These are phyloP conservation scores for Urostyla sp. DNA, from an alignment of 73 alveolate genomes.

Conservation along the genomic window DNA sequence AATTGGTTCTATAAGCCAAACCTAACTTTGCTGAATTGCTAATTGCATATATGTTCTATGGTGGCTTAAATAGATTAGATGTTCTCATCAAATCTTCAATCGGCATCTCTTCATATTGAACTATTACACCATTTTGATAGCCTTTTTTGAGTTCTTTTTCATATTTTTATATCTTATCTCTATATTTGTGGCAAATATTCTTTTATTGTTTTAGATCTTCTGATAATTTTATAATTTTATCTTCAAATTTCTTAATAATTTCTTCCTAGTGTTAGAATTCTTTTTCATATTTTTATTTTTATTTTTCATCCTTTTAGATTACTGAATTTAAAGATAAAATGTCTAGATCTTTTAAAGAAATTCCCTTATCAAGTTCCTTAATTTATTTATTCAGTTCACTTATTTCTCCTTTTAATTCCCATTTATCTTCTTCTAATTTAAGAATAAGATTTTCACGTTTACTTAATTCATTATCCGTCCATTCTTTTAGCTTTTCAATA, in stretches of 20 bases:
- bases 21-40: conserved; percentile 17
- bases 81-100: conserved; percentile 39
- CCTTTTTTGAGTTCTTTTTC: conserved; percentile 42
- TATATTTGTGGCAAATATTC: conserved; percentile 2
- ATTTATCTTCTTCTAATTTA: conserved; percentile 8
- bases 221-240: conserved; percentile 2
- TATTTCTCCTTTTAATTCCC: conserved; percentile 22
- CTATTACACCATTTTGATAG: conserved; percentile 28
- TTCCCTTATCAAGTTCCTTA: neutral
- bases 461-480: conserved; percentile 24
- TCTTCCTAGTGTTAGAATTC: neutral
- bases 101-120: conserved; percentile 28
- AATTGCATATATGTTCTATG: conserved; percentile 29
- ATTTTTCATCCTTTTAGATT: neutral
- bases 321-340: neutral
- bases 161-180: neutral
- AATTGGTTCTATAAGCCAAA: conserved; percentile 15
- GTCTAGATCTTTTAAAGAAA: neutral
- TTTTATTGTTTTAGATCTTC: conserved; percentile 30
- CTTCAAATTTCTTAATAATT: neutral
- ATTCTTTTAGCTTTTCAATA: too few species aligned
- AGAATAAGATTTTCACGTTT: conserved; percentile 23
- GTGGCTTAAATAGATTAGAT: conserved; percentile 27
- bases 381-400: conserved; percentile 1
- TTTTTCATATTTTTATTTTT: neutral